Percentiles rank a stretch among this genome's conserved stretches.
Evolutionary conservation across 73 alveolate genomes (phyloP).

Genomic region (Paramecium sexaurelia): DNA sequence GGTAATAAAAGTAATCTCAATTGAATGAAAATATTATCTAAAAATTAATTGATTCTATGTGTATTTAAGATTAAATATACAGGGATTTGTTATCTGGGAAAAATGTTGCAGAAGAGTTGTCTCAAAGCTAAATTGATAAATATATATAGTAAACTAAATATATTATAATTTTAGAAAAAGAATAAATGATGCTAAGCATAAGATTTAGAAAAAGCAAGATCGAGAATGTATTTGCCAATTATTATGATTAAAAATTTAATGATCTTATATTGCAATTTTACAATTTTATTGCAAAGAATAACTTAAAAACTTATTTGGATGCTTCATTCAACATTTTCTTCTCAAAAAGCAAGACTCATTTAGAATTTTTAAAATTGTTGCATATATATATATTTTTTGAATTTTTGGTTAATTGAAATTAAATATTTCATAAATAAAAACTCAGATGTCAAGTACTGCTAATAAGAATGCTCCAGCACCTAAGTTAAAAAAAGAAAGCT

Average conservation of each 20-base stretch:
- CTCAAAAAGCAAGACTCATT: too few species aligned
- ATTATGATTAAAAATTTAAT: background rate
- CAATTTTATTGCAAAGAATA: too few species aligned
- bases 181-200: background rate
- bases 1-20: background rate
- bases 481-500: background rate
- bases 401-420: background rate
- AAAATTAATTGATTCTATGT: background rate
- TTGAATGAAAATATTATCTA: background rate
- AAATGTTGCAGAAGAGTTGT: background rate
- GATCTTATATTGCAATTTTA: too few species aligned
- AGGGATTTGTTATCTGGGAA: background rate
- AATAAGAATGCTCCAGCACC: background rate
- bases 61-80: background rate
- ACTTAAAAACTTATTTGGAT: too few species aligned
- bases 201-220: background rate
- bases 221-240: background rate
- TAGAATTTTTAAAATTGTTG: too few species aligned
- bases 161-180: background rate
- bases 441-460: background rate
- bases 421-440: background rate
- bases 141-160: background rate
- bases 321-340: too few species aligned
- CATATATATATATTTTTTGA: too few species aligned
- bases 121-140: background rate